Percentiles rank a stretch among this genome's conserved stretches.
These are phyloP conservation scores for Pseudogymnoascus sp. DNA, from an alignment of 2,329 filamentous ascomycete species.

Conservation along the genomic window DNA sequence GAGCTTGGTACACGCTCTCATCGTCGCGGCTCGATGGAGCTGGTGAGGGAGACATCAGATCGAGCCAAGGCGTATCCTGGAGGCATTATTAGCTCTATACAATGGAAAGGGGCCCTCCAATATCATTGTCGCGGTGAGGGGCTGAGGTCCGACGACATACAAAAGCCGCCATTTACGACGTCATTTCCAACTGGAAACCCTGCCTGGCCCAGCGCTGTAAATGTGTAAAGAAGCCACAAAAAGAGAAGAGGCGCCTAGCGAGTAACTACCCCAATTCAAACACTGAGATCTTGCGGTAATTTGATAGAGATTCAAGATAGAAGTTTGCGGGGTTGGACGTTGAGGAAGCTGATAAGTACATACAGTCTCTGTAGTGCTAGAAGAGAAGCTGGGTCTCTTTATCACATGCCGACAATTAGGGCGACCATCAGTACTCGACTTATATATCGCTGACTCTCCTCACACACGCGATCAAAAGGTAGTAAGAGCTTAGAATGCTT, in stretches of 20 bases:
- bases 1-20: slow-evolving; percentile 19
- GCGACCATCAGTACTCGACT: not conserved
- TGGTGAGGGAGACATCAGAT: slow-evolving; percentile 28
- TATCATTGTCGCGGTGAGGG: not conserved
- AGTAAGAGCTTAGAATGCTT: not conserved
- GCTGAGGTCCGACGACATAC: slow-evolving; percentile 20
- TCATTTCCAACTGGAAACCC: slow-evolving; percentile 21
- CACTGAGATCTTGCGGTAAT: not conserved
- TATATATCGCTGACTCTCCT: not conserved
- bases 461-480: not conserved
- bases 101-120: not conserved
- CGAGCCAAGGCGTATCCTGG: slow-evolving; percentile 31
- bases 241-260: not conserved
- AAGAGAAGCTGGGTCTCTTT: not conserved
- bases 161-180: slow-evolving; percentile 31
- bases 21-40: slow-evolving; percentile 23
- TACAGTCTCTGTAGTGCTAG: not conserved
- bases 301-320: not conserved
- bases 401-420: slow-evolving; percentile 6
- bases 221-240: not conserved
- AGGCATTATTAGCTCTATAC: slow-evolving; percentile 13
- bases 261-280: slow-evolving; percentile 2
- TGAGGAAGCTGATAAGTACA: slow-evolving; percentile 1
- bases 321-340: not conserved
- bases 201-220: slow-evolving; percentile 1